Evolutionary conservation across 352 stramenopile species (phyloP), one percentile per base, ranked within the genome.

Genomic region (Pythium vanterpoolii): DNA sequence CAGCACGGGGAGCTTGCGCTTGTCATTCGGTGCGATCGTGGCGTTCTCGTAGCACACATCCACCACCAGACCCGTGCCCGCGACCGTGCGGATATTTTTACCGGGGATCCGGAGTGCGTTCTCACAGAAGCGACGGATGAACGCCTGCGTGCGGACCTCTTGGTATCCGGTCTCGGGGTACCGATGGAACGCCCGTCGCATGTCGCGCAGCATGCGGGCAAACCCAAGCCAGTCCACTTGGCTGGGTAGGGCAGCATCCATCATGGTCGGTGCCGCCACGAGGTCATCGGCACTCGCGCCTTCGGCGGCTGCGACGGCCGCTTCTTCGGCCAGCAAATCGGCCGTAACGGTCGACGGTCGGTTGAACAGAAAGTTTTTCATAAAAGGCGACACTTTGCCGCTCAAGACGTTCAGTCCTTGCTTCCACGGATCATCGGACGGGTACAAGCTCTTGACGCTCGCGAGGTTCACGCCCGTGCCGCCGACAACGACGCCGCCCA

Each of bases 131-230:
- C 68, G 64, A 44, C 77, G 77, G 53, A 98, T 79, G 64, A 93
- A 94, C 33, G 78, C 71, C 46, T 96, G 92, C 4, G 94, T 97
- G 38, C 83, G 68, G 26, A 87, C 62, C 72, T 98, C 90, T 54
- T 96, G 77, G 69, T 95, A 98, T 45, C 93, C 90, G 11, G 96
- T 81, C 83, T 98, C 94, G 0, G 94, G 94, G 67, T 93, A 89
- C 42, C 77, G 73, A 64, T 98, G 92, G 26, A 98, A 82, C 1
- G 78, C 74, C 24, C 91, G 80, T 16, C 94, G 88, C 24, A 92
- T 86, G 46, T 89, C 78, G 0, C 81, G 73, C 46, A 94, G 62
- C 71, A 90, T 86, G 24, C 79, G 72, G 4, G 82, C 76, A 44
- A 90, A 90, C 8, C 77, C 74, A 5, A 86, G 67, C 82, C 82